These are phyloP conservation scores for Fusarium sp. DNA, from an alignment of 2,329 filamentous ascomycete genomes.

Conservation along the genomic window DNA sequence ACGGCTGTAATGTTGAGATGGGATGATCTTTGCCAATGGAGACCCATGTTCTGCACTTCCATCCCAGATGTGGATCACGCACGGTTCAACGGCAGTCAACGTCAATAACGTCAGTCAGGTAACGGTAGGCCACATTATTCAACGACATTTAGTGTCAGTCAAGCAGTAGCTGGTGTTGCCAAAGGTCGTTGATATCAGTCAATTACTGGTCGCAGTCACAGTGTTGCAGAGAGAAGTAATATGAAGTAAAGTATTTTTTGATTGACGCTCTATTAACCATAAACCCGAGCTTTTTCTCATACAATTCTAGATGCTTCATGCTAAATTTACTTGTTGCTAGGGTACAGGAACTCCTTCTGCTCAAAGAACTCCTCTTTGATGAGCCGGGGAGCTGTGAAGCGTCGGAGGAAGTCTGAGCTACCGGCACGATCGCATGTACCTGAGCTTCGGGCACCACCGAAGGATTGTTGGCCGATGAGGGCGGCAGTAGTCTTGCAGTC, in stretches of 20 bases:
- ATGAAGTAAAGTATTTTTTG: background rate
- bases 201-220: no score
- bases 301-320: slow-evolving; percentile 26
- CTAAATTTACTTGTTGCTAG: slow-evolving; percentile 61
- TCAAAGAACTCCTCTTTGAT: slow-evolving; percentile 66
- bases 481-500: slow-evolving; percentile 72
- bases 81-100: no score
- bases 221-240: background rate
- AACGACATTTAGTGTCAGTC: no score
- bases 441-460: slow-evolving; percentile 67
- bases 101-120: no score
- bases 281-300: slow-evolving; percentile 23
- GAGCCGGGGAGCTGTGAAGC: slow-evolving; percentile 67
- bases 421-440: slow-evolving; percentile 73
- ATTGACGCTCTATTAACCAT: slow-evolving; percentile 31
- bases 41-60: no score
- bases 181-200: no score
- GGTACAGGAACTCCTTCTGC: slow-evolving; percentile 62
- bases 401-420: slow-evolving; percentile 63
- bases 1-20: background rate
- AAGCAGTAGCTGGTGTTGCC: no score
- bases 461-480: slow-evolving; percentile 70
- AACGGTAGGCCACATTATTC: no score
- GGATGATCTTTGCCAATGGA: no score
- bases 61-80: no score